Evolutionary conservation across 257 asterid genomes (phyloP).

Genomic region (Rehmannia glutinosa): DNA sequence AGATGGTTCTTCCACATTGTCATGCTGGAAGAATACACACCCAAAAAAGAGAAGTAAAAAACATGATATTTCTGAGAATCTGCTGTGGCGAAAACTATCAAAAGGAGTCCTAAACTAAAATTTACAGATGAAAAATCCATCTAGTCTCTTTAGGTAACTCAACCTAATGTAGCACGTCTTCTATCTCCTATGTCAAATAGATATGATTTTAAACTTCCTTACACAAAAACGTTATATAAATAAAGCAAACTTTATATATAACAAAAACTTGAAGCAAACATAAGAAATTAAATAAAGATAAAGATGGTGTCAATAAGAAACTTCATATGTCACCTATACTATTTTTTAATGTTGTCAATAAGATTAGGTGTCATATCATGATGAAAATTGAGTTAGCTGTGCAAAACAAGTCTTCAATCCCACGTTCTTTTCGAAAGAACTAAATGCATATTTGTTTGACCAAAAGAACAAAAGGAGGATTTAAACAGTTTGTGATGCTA

Average conservation of each 20-base stretch:
- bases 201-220: not conserved
- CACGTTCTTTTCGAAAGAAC: not conserved
- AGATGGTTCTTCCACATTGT: not conserved
- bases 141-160: not conserved
- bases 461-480: constrained; percentile 8
- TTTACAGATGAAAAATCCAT: not conserved
- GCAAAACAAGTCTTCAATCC: not conserved
- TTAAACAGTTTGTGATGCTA: not conserved
- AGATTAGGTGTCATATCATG: constrained; percentile 1
- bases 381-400: not conserved
- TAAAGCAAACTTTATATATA: not conserved
- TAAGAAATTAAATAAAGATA: not conserved
- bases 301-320: not conserved
- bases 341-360: not conserved
- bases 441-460: constrained; percentile 2
- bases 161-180: not conserved
- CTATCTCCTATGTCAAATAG: not conserved
- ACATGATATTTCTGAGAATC: not conserved
- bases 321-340: not conserved
- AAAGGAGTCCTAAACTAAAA: not conserved
- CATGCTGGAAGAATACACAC: not conserved
- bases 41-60: not conserved
- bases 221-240: too few species aligned
- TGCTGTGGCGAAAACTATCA: not conserved
- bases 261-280: constrained; percentile 3